Evolutionary conservation across 2,329 filamentous ascomycete species (phyloP), one percentile per base, ranked within the genome.

Genomic region (Pezicula radicicola): DNA sequence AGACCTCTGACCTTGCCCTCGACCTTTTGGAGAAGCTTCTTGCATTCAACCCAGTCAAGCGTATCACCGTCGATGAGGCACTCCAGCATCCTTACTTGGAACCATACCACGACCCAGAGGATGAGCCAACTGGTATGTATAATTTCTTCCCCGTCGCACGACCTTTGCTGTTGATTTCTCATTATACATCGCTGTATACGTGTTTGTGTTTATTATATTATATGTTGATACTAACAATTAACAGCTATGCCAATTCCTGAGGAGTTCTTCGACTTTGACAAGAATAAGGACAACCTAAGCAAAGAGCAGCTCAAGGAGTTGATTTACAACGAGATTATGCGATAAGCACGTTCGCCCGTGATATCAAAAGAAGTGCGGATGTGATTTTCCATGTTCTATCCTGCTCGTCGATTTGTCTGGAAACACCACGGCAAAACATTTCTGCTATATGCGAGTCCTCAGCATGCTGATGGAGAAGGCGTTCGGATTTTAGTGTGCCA

Each of bases 191-290:
- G 25, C 25, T 25, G 25, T 6, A 25, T 25, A 25, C 25, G 25
- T 25, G 25, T 25, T 25, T 25, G 6, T 4, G 6, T 25, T 25
- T 25, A 5, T 21, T 30, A 33, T 33, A 33, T 3, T 33, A 33
- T 33, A 33, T 33, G 12, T 12, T 7, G 9, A 33, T 33, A 33
- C 30, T 33, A 13, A 33, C 12, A 33, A 10, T 33, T 13, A 33
- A 33, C 91, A 12, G 94, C 94, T 16, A 89, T 92, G 41, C 92
- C 94, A 19, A 99, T 99, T 66, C 94, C 94, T 19, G 93, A 97
- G 71, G 93, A 96, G 71, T 99, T 99, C 79, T 99, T 99, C 70
- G 94, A 99, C 74, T 99, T 99, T 72, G 94, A 99, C 75, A 97
- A 97, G 82, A 96, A 97, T 80, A 99, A 99, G 84, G 94, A 99